Evolutionary conservation across 345 rosid species (phyloP).

Genomic region (Carallia pectinifolia): DNA sequence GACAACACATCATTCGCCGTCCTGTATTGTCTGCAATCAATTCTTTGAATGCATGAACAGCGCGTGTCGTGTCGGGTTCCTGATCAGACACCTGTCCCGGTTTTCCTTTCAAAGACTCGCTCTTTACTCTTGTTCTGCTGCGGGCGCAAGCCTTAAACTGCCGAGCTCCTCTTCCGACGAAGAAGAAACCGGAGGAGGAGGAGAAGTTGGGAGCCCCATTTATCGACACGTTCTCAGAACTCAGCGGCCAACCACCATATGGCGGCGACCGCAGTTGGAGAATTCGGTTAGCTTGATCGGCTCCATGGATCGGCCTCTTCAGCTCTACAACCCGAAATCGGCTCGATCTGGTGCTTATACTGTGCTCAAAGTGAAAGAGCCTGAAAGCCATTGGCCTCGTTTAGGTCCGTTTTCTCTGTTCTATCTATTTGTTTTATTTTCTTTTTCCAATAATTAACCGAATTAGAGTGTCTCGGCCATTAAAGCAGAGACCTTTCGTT

Average conservation of each 20-base stretch:
- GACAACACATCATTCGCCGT: not conserved
- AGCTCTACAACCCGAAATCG: slow-evolving; percentile 8
- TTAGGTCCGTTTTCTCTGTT: slow-evolving; percentile 43
- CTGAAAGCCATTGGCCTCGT: slow-evolving; percentile 30
- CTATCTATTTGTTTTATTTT: not conserved
- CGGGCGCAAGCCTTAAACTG: slow-evolving; percentile 21
- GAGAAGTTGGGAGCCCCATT: slow-evolving; percentile 35
- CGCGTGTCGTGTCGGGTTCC: slow-evolving; percentile 20
- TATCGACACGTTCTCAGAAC: slow-evolving; percentile 47
- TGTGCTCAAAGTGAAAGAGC: slow-evolving; percentile 35
- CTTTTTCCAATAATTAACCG: too few relatives aligned
- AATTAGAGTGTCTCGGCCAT: too few relatives aligned
- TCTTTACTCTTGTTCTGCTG: slow-evolving; percentile 20
- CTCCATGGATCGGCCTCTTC: slow-evolving; percentile 37
- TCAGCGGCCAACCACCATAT: slow-evolving; percentile 54
- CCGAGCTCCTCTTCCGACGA: slow-evolving; percentile 27
- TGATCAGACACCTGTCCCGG: slow-evolving; percentile 27
- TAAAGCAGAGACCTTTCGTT: too few relatives aligned
- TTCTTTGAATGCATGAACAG: slow-evolving; percentile 39
- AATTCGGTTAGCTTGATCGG: slow-evolving; percentile 66
- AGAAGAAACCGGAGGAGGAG: slow-evolving; percentile 30
- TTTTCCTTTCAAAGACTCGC: slow-evolving; percentile 22
- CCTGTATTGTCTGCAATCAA: not conserved
- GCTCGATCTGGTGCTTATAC: slow-evolving; percentile 42
- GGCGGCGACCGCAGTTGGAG: slow-evolving; percentile 22